A percentile compares a stretch with the other conserved stretches of the same genome.
phyloP scores from a whole-genome alignment of 2,329 filamentous ascomycete genomes.

The Penicillium sp. region DNA sequence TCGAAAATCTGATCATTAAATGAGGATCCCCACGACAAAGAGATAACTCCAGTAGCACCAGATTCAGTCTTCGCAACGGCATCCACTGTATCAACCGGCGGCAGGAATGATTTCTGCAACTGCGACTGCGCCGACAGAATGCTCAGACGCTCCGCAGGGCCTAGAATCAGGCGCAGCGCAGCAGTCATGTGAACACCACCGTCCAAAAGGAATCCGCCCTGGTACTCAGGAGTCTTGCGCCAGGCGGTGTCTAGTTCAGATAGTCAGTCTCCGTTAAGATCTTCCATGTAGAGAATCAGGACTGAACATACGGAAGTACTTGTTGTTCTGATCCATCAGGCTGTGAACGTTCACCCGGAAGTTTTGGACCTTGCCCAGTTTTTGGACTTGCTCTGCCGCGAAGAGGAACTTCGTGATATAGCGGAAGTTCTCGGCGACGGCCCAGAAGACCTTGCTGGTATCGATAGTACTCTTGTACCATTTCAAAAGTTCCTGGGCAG shows the following conservation, averaged over 20 bases:
- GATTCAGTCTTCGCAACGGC: constrained; percentile 49
- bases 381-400: constrained; percentile 46
- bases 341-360: constrained; percentile 51
- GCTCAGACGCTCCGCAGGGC: constrained; percentile 42
- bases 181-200: constrained; percentile 58
- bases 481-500: constrained; percentile 50
- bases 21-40: constrained; percentile 53
- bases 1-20: constrained; percentile 50
- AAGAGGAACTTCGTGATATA: constrained; percentile 50
- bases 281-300: background rate
- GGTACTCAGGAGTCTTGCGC: constrained; percentile 56
- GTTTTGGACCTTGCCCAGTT: constrained; percentile 49
- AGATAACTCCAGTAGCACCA: constrained; percentile 52
- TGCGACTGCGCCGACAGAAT: constrained; percentile 50
- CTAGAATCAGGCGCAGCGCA: constrained; percentile 50
- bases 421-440: constrained; percentile 59
- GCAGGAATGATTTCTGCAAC: constrained; percentile 51
- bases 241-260: constrained; percentile 41
- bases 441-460: constrained; percentile 42
- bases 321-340: constrained; percentile 49
- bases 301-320: constrained; percentile 49
- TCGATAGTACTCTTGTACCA: constrained; percentile 51
- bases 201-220: constrained; percentile 60
- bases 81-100: constrained; percentile 57
- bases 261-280: constrained; percentile 1